phyloP scores from a whole-genome alignment of 2,329 filamentous ascomycete genomes.

The Gnomoniopsis sp. region DNA sequence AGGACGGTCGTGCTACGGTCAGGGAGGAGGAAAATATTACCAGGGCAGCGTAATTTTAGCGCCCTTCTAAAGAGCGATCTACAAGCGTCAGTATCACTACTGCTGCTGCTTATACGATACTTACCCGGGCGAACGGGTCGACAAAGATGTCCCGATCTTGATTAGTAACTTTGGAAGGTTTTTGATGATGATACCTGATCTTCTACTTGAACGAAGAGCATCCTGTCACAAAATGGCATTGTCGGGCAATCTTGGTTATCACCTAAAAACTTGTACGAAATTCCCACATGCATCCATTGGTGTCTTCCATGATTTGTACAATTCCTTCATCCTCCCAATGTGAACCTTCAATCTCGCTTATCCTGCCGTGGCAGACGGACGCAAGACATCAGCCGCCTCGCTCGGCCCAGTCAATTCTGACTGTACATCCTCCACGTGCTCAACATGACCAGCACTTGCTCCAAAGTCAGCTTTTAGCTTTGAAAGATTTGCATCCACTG shows the following conservation, averaged over 20 bases:
- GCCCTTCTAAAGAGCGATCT: too few relatives aligned
- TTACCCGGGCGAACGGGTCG: too few relatives aligned
- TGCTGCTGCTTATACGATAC: too few relatives aligned
- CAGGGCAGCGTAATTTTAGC: not conserved
- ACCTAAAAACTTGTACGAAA: not conserved
- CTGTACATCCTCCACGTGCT: not conserved
- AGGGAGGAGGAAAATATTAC: conserved; percentile 13
- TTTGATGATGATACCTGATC: not conserved
- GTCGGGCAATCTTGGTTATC: not conserved
- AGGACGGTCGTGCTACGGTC: conserved; percentile 14
- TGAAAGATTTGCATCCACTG: not conserved
- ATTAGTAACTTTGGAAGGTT: too few relatives aligned
- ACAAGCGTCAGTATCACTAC: not conserved
- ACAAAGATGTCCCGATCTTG: not conserved
- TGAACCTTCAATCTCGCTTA: not conserved
- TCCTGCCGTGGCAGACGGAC: not conserved
- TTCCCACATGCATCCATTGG: not conserved
- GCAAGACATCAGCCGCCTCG: conserved; percentile 4
- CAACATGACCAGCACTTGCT: not conserved
- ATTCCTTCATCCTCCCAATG: not conserved
- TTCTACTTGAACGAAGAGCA: not conserved
- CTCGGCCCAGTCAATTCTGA: not conserved
- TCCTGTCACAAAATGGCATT: not conserved
- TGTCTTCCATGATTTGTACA: not conserved
- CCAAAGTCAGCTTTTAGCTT: not conserved